phyloP scores from a whole-genome alignment of 352 stramenopile genomes.

The Pythium sp. region DNA sequence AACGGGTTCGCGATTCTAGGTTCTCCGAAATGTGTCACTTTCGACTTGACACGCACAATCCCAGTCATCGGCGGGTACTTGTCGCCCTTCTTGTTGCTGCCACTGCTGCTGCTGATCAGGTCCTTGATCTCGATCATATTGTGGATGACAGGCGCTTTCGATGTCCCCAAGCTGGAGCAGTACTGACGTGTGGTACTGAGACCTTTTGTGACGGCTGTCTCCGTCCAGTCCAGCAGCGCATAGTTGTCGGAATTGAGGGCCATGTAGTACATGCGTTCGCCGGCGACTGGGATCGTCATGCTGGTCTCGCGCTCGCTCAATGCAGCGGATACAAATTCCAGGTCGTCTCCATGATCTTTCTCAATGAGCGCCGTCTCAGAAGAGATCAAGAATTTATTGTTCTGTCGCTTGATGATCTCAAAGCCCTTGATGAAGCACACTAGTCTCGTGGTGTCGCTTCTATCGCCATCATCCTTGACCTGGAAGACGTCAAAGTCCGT shows the following conservation, averaged over 20 bases:
- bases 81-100: neutral
- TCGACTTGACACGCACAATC: conserved; percentile 56
- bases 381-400: conserved; percentile 7
- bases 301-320: conserved; percentile 37
- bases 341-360: conserved; percentile 5
- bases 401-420: neutral
- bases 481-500: conserved; percentile 8
- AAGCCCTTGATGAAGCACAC: conserved; percentile 26
- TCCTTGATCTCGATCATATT: conserved; percentile 24
- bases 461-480: neutral
- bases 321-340: conserved; percentile 37
- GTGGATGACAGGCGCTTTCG: conserved; percentile 17
- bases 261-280: conserved; percentile 55
- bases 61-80: conserved; percentile 42
- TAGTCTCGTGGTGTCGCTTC: neutral
- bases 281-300: conserved; percentile 36
- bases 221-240: conserved; percentile 32
- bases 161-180: conserved; percentile 27
- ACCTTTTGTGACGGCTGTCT: neutral
- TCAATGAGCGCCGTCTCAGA: neutral
- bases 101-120: conserved; percentile 6
- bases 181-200: conserved; percentile 6
- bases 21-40: conserved; percentile 43
- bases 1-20: conserved; percentile 42
- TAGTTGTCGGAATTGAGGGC: conserved; percentile 52